A percentile compares a stretch with the other conserved stretches of the same genome.
These are phyloP conservation scores for Lizonia empirigonia DNA, from an alignment of 2,329 filamentous ascomycete genomes.

Conservation along the genomic window DNA sequence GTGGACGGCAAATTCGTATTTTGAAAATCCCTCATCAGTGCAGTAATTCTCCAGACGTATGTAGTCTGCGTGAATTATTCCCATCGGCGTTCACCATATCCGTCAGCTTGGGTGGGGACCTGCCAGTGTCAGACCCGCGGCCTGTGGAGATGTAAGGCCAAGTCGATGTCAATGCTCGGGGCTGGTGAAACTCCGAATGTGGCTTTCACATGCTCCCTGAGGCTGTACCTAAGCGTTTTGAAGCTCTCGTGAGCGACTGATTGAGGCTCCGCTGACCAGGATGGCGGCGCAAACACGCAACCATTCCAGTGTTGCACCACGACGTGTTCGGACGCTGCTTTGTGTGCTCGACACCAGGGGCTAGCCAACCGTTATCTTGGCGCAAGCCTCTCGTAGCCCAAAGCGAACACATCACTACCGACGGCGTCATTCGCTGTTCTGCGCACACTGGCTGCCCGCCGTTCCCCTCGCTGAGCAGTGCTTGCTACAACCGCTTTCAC, in stretches of 20 bases:
- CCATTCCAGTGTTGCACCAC: neutral
- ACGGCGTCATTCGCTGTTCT: constrained; percentile 6
- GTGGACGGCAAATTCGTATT: neutral
- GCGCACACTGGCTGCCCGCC: neutral
- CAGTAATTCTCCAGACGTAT: neutral
- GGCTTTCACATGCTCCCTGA: neutral
- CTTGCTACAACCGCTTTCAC: constrained; percentile 5
- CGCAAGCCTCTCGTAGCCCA: constrained; percentile 10
- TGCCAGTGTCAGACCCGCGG: constrained; percentile 6
- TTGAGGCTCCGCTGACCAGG: constrained; percentile 2
- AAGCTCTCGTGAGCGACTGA: neutral
- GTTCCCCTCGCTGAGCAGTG: constrained; percentile 15
- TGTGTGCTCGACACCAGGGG: constrained; percentile 5
- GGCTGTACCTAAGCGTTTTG: neutral
- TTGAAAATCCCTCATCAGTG: neutral
- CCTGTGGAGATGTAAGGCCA: constrained; percentile 12
- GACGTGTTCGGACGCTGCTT: constrained; percentile 18
- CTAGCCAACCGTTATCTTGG: constrained; percentile 17
- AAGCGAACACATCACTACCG: constrained; percentile 10
- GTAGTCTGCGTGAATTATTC: constrained; percentile 13
- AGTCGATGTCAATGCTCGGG: constrained; percentile 8
- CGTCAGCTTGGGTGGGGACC: neutral
- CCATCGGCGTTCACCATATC: neutral
- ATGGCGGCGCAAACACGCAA: neutral
- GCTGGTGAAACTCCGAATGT: constrained; percentile 1